Percentiles rank a stretch among this genome's conserved stretches.
These are phyloP conservation scores for Aspergillus ostianus DNA, from an alignment of 495 filamentous ascomycete genomes.

Conservation along the genomic window DNA sequence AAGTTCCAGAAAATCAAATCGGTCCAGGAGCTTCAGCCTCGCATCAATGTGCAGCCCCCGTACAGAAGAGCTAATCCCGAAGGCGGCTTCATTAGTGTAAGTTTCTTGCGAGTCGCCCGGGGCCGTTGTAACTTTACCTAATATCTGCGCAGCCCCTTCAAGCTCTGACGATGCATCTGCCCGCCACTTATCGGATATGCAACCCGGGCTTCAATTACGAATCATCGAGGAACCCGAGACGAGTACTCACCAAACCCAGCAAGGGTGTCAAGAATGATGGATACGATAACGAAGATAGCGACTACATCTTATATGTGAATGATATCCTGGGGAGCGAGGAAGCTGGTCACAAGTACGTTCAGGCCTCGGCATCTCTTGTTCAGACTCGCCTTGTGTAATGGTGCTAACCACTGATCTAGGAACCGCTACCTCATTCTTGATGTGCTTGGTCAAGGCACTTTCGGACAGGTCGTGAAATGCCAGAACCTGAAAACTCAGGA, in stretches of 20 bases:
- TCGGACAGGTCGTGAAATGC: constrained; percentile 99
- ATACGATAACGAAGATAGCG: constrained; percentile 98
- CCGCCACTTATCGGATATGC: constrained; percentile 96
- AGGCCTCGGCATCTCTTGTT: not conserved
- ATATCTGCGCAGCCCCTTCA: constrained; percentile 71
- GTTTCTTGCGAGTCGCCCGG: constrained; percentile 29
- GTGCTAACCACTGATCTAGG: constrained; percentile 43
- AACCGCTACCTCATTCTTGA: constrained; percentile 98
- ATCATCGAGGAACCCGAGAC: constrained; percentile 93
- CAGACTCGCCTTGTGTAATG: not conserved
- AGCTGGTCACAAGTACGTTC: constrained; percentile 85
- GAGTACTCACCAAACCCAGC: constrained; percentile 98
- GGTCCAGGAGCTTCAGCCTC: constrained; percentile 73
- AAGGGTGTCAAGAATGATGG: constrained; percentile 99
- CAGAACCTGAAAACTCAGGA: constrained; percentile 98
- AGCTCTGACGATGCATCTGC: constrained; percentile 91
- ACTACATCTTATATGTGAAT: constrained; percentile 99
- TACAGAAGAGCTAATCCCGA: constrained; percentile 95
- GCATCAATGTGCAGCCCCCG: constrained; percentile 80
- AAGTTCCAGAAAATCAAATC: constrained; percentile 78
- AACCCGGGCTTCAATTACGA: constrained; percentile 99
- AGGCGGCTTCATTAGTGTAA: constrained; percentile 96
- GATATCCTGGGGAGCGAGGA: constrained; percentile 98
- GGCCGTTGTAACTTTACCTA: constrained; percentile 7
- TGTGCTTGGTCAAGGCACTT: constrained; percentile 96